Percentiles rank a stretch among this genome's conserved stretches.
Conservation (phyloP, 352 stramenopile species). For the Elongisporangium prolatum region DNA sequence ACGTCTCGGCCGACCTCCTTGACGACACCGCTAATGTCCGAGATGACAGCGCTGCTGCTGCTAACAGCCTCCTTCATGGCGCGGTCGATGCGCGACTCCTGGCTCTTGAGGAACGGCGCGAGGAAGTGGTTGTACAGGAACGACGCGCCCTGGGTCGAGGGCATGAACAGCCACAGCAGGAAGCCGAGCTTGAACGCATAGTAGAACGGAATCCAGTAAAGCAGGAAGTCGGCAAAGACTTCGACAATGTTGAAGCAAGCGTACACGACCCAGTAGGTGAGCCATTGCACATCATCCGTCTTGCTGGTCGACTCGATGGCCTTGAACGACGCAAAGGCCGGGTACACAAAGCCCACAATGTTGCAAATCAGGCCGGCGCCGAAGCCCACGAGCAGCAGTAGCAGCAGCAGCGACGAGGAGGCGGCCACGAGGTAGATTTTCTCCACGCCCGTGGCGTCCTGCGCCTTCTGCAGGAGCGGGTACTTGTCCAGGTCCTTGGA, state of each 20-base stretch:
- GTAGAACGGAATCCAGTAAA: conserved; percentile 99
- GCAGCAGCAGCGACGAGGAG: conserved; percentile 51
- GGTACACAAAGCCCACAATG: conserved; percentile 80
- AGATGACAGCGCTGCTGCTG: conserved; percentile 69
- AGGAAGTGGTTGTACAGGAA: conserved; percentile 96
- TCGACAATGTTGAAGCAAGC: conserved; percentile 96
- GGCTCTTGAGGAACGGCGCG: conserved; percentile 74
- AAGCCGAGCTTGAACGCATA: conserved; percentile 98
- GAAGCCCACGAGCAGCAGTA: conserved; percentile 82
- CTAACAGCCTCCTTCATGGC: conserved; percentile 81
- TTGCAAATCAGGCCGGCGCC: conserved; percentile 84
- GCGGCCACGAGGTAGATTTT: conserved; percentile 85
- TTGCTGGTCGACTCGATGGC: conserved; percentile 73
- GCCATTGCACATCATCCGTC: conserved; percentile 86
- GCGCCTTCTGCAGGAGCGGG: conserved; percentile 65
- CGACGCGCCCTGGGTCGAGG: conserved; percentile 92
- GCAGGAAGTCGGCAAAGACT: conserved; percentile 93
- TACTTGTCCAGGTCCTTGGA: conserved; percentile 84
- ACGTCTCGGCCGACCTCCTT: conserved; percentile 74
- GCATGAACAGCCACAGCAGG: conserved; percentile 96
- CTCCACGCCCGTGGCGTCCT: conserved; percentile 80
- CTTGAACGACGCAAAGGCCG: conserved; percentile 83
- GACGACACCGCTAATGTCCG: conserved; percentile 74
- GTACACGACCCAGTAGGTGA: conserved; percentile 99
- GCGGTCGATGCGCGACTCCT: conserved; percentile 79